These are phyloP conservation scores for Lactifluus hygrophoroides DNA, from an alignment of 768 basidiomycete genomes.

Conservation along the genomic window DNA sequence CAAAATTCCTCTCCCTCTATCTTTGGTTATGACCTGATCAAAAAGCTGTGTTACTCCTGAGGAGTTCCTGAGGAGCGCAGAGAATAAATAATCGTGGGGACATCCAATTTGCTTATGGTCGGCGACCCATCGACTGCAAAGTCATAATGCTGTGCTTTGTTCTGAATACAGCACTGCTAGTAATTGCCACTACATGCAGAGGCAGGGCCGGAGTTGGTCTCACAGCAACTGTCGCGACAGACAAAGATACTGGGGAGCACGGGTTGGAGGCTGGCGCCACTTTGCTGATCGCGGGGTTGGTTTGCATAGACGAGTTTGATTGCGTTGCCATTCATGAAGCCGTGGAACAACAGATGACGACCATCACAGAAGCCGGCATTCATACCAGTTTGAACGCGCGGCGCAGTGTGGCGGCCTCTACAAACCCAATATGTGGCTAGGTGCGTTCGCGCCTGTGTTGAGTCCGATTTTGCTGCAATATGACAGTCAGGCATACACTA, in stretches of 20 bases:
- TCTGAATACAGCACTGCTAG: conserved; percentile 89
- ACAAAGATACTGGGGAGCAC: conserved; percentile 96
- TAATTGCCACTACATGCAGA: conserved; percentile 96
- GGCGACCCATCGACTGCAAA: conserved; percentile 99
- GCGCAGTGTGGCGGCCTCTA: conserved; percentile 95
- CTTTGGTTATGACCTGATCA: conserved; percentile 93
- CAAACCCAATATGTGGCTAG: conserved; percentile 98
- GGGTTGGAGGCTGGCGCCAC: conserved; percentile 94
- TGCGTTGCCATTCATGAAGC: conserved; percentile 99
- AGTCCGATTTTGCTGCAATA: not conserved
- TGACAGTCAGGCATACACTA: no score
- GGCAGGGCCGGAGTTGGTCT: conserved; percentile 99
- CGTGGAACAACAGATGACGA: conserved; percentile 99
- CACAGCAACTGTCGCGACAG: conserved; percentile 96
- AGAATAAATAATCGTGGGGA: conserved; percentile 99
- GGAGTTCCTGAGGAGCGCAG: conserved; percentile 90
- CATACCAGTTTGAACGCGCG: conserved; percentile 97
- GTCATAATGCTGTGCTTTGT: conserved; percentile 95
- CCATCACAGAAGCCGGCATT: conserved; percentile 98
- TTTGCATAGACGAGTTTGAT: conserved; percentile 99
- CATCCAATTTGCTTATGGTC: conserved; percentile 98
- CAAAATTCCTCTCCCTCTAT: conserved; percentile 93
- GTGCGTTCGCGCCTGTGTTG: conserved; percentile 25
- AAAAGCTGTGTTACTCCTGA: conserved; percentile 90
- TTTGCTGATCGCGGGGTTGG: conserved; percentile 96